phyloP scores from a whole-genome alignment of 805 yeast species.

The Pichia nanzhaoensis region DNA sequence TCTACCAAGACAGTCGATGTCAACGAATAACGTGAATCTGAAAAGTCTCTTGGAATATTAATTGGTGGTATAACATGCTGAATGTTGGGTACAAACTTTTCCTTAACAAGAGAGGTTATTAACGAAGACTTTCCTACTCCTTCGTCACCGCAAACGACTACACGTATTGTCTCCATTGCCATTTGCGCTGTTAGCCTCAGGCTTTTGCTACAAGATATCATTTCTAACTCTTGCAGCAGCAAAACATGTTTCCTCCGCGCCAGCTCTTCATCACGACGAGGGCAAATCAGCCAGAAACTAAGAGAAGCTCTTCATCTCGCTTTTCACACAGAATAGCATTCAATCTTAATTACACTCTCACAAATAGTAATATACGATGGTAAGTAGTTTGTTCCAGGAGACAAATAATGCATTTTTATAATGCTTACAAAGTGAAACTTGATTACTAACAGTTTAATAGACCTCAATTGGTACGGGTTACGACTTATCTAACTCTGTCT shows the following conservation, averaged over 20 bases:
- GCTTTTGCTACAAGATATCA: neutral
- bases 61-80: slow-evolving; percentile 80
- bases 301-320: too few species aligned
- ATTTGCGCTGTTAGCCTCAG: neutral
- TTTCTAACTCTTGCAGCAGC: neutral
- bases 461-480: slow-evolving; percentile 98
- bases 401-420: too few species aligned
- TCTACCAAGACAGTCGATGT: slow-evolving; percentile 71
- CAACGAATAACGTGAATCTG: slow-evolving; percentile 52
- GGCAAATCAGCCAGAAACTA: neutral
- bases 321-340: too few species aligned
- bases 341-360: too few species aligned
- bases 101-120: slow-evolving; percentile 76
- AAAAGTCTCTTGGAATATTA: slow-evolving; percentile 68
- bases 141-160: slow-evolving; percentile 93
- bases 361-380: neutral
- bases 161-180: slow-evolving; percentile 50
- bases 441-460: slow-evolving; percentile 11
- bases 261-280: neutral
- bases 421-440: too few species aligned
- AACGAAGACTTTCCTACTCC: slow-evolving; percentile 81
- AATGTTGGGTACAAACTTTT: slow-evolving; percentile 66
- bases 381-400: neutral
- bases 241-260: neutral
- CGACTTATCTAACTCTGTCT: slow-evolving; percentile 95